Conservation (phyloP, 441 rosid species). For the Arabidopsis hybrid region DNA sequence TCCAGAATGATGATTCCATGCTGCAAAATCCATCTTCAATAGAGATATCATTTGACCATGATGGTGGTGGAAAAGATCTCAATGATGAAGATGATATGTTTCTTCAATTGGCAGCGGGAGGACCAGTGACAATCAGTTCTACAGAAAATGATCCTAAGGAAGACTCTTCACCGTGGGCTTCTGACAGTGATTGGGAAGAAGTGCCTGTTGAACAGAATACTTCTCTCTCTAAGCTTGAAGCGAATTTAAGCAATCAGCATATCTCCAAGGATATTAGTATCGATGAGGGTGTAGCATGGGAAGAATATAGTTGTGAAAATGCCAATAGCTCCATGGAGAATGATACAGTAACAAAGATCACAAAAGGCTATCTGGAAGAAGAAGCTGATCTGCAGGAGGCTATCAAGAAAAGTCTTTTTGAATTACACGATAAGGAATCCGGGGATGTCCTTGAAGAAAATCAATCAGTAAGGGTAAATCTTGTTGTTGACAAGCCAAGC, state of each 20-base stretch:
- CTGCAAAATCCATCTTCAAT: constrained; percentile 51
- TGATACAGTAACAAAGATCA: constrained; percentile 49
- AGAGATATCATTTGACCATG: constrained; percentile 82
- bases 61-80: constrained; percentile 48
- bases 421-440: constrained; percentile 46
- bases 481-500: constrained; percentile 38
- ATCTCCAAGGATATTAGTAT: constrained; percentile 42
- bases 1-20: constrained; percentile 44
- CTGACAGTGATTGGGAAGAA: constrained; percentile 85
- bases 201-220: constrained; percentile 47
- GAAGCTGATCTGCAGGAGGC: constrained; percentile 91
- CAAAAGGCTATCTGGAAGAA: constrained; percentile 77
- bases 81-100: constrained; percentile 77
- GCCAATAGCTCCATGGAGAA: constrained; percentile 43
- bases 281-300: constrained; percentile 75
- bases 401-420: constrained; percentile 83
- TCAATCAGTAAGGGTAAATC: constrained; percentile 40
- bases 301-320: constrained; percentile 55
- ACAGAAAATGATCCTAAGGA: constrained; percentile 49
- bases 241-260: constrained; percentile 46
- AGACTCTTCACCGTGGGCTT: constrained; percentile 53
- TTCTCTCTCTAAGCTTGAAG: constrained; percentile 43
- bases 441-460: constrained; percentile 47
- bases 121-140: constrained; percentile 52
- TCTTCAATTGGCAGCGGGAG: constrained; percentile 73